Evolutionary conservation across 140 eudicot genomes (phyloP).

Genomic region (Bidens hawaiensis): DNA sequence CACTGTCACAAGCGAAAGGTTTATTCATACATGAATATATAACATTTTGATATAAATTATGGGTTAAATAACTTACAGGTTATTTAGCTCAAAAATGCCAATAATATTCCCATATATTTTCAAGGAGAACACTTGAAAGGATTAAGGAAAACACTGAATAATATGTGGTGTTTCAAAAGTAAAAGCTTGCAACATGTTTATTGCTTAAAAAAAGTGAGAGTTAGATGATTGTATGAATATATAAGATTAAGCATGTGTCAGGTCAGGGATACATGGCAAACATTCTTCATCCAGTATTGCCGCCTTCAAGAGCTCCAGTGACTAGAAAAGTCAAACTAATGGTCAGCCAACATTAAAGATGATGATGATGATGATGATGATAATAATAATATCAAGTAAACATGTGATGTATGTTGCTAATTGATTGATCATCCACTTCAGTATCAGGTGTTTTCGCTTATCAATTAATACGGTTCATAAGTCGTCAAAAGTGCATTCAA

Average conservation of each 20-base stretch:
- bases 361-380: too few species aligned
- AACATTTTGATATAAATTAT: too few species aligned
- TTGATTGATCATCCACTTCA: neutral
- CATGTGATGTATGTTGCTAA: neutral
- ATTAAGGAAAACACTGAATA: conserved; percentile 47
- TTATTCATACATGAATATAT: conserved; percentile 1
- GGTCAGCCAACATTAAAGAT: conserved; percentile 5
- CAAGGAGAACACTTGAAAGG: conserved; percentile 71
- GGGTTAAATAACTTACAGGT: conserved; percentile 71
- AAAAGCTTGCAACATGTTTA: conserved; percentile 9
- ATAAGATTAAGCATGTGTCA: neutral
- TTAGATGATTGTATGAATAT: conserved; percentile 5
- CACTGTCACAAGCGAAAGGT: conserved; percentile 42
- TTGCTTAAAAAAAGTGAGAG: neutral
- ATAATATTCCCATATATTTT: conserved; percentile 88
- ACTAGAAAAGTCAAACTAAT: conserved; percentile 45
- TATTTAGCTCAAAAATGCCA: conserved; percentile 98
- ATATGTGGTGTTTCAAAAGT: neutral
- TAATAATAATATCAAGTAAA: neutral
- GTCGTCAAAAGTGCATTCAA: neutral
- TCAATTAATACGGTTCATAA: neutral
- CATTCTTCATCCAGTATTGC: conserved; percentile 84
- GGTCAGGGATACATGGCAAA: conserved; percentile 88
- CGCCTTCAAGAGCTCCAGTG: conserved; percentile 77
- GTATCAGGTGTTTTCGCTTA: conserved; percentile 1